Conservation (phyloP, 2,329 filamentous ascomycete species). For the Fusarium pseudonygamai region DNA sequence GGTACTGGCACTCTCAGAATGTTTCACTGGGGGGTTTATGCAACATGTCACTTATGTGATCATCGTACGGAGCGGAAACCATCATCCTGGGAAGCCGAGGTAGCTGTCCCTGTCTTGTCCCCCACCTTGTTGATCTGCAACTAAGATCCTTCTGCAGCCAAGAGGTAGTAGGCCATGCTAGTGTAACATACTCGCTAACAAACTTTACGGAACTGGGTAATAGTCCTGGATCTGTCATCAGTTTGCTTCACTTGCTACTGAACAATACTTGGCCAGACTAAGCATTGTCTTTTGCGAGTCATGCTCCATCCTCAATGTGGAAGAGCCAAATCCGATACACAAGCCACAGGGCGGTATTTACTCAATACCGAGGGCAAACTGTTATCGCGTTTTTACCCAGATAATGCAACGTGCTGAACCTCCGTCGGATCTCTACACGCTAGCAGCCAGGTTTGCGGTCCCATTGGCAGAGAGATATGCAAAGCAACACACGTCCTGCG, state of each 20-base stretch:
- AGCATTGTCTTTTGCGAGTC: background rate
- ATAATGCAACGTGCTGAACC: background rate
- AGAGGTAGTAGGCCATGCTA: background rate
- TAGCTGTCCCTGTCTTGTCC: background rate
- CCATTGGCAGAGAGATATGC: background rate
- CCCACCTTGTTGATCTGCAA: constrained; percentile 7
- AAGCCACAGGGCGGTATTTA: rapidly evolving
- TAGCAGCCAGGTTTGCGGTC: background rate
- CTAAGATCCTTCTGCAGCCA: background rate
- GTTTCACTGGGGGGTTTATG: rapidly evolving
- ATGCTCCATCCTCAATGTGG: background rate
- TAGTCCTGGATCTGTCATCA: background rate
- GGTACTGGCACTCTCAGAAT: rapidly evolving
- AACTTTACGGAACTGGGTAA: too few relatives aligned
- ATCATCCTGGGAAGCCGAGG: constrained; percentile 3
- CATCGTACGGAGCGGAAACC: background rate
- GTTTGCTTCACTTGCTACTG: background rate
- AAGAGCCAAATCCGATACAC: background rate
- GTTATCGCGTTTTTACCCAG: background rate
- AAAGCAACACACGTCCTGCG: background rate
- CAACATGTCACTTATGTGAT: background rate
- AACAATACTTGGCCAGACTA: background rate
- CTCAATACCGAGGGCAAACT: background rate
- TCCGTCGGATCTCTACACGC: background rate
- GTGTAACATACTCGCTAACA: background rate